Base-by-base conservation (phyloP, 2,329 filamentous ascomycete species). In the Hypomyces rosellus region DNA sequence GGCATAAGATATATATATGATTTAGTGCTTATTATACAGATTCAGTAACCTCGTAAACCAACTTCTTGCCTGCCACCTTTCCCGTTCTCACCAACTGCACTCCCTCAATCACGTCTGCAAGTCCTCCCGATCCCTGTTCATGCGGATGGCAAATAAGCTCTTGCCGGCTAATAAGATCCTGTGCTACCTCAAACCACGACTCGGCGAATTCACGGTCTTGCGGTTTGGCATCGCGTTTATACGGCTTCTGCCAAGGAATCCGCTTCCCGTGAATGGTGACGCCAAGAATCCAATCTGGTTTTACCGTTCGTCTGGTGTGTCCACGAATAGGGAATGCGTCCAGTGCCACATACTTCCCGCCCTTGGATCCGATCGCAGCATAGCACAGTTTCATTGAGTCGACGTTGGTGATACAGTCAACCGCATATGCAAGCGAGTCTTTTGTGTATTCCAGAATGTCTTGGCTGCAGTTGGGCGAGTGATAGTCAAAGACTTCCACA, bases 401-500 rank as follows among this genome's bases (percentile, higher is more conserved):
- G 5, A 38, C 11, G 7, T 44, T 34, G 3, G 53, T 47, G 34
- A 68, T 61, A 58, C 67, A 71, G 58, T 74, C 71, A 59, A 68
- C 68, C 11, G 64, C 69, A 6, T 60, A 50, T 3, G 48, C 47
- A 6, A 70, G 56, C 12, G 55, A 52, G 33, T 58, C 50, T 34
- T 53, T 48, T 22, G 58, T 61, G 37, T 58, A 48, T n/a, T 55
- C 48, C 5, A 49, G 54, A 38, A 68, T 63, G 1, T 58, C 50
- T 0, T 20, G 49, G 3, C 53, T 57, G 15, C 53, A 57, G 3
- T 49, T 55, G 1, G 55, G 48, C 11, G 58, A 46, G 20, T 58
- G 58, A 57, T 77, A 73, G 61, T 78, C 70, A 50, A 76, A 73
- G 14, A 60, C 64, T 1, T 57, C 59, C 12, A 67, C 67, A 0